Evolutionary conservation across 108 stramenopile genomes (phyloP), one percentile per base, ranked within the genome.

Genomic region (Chaetoceros tenuissimus): DNA sequence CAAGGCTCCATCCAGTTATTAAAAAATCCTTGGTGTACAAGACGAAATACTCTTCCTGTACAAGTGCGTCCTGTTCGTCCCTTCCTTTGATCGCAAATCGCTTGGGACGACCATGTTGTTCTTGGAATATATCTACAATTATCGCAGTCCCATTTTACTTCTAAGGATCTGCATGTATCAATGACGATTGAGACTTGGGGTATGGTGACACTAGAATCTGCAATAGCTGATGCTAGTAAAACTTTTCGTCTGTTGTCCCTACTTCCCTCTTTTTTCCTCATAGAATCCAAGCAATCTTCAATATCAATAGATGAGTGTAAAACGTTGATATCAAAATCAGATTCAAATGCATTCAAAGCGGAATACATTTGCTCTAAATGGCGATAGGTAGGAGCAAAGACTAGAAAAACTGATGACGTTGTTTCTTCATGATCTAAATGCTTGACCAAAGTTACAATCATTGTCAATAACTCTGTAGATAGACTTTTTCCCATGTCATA

Each of bases 141-240:
- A 22, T 67, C 56, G 21, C 58, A 20, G 24, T 55, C 28, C 75
- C 75, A 77, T 24, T 56, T 59, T 27, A 77, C 75, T 54, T 72
- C 59, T 28, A 77, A 51, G 2, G 69, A 57, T 24, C 76, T 49
- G 48, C 76, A 77, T 13, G 64, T 63, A 64, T 77, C 76, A 57
- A 77, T 77, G n/a, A 77, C 76, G 28, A 55, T 57, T 2, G 68
- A 57, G 3, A 77, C 76, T 29, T 60, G 58, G 1, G 76, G 76
- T 19, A 77, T 69, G 23, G 76, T 77, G 25, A 77, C 45, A 26
- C 68, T 69, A 2, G 67, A 68, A 30, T 77, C 76, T 0, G 76
- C 76, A 58, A 77, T 77, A 2, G 76, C 76, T 8, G 71, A 72
- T 24, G 72, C 71, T n/a, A 77, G 63, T n/a, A 77, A 28, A 19